Conservation (phyloP, 805 yeast species). For the Saccharomycopsis synnaedendra region DNA sequence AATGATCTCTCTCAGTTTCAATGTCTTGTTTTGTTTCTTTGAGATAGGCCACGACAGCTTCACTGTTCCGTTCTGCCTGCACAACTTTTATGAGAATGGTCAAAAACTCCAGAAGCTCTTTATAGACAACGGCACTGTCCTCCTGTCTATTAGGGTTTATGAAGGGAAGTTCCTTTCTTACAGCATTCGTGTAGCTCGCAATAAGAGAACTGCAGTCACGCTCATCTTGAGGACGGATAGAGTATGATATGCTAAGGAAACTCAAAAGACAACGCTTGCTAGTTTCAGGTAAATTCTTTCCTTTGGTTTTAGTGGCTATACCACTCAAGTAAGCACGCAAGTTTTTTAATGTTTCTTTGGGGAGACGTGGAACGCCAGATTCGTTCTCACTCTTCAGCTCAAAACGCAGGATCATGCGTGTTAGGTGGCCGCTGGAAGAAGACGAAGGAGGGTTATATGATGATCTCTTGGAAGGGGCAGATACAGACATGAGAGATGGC, state of each 20-base stretch:
- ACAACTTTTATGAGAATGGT: slow-evolving; percentile 26
- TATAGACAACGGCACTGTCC: slow-evolving; percentile 2
- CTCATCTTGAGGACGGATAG: not conserved
- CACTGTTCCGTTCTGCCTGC: slow-evolving; percentile 21
- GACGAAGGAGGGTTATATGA: slow-evolving; percentile 20
- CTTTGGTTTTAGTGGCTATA: slow-evolving; percentile 19
- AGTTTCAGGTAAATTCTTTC: slow-evolving; percentile 21
- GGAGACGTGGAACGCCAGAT: not conserved
- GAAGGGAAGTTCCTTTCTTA: slow-evolving; percentile 8
- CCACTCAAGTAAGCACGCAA: not conserved
- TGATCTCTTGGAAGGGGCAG: slow-evolving; percentile 22
- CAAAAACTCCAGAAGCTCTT: slow-evolving; percentile 21
- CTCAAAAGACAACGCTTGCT: slow-evolving; percentile 7
- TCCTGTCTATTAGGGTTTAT: slow-evolving; percentile 2
- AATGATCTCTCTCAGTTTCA: not conserved
- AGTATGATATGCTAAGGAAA: slow-evolving; percentile 2
- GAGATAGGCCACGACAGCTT: slow-evolving; percentile 31
- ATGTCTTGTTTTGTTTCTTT: not conserved
- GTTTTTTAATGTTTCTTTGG: slow-evolving; percentile 11
- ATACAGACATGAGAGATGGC: not conserved
- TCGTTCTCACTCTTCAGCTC: slow-evolving; percentile 1
- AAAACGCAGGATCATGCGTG: slow-evolving; percentile 13
- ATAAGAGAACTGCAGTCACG: slow-evolving; percentile 2
- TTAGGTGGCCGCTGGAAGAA: slow-evolving; percentile 22
- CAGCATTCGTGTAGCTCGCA: slow-evolving; percentile 5